Evolutionary conservation across 176 grass and related monocot species (phyloP).

Genomic region (Thalia dealbata): DNA sequence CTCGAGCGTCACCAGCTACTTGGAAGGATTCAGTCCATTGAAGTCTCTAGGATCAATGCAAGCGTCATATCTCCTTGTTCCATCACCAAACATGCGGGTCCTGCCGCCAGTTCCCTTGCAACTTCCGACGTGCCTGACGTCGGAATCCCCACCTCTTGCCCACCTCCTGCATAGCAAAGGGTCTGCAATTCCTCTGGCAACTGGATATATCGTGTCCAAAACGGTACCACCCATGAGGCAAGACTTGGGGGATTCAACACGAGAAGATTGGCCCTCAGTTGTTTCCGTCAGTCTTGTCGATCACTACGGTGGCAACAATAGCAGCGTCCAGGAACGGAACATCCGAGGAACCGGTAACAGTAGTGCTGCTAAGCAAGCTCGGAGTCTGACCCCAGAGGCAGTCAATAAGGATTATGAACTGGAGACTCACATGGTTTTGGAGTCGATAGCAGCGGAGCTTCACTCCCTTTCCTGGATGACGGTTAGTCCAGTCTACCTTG

Average conservation of each 20-base stretch:
- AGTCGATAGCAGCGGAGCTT: conserved; percentile 64
- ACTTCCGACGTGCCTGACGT: conserved; percentile 86
- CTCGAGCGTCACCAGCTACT: conserved; percentile 38
- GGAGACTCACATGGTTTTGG: conserved; percentile 58
- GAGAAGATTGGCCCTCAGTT: conserved; percentile 59
- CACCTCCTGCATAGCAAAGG: conserved; percentile 95
- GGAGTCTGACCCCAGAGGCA: conserved; percentile 32
- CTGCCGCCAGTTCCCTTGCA: conserved; percentile 67
- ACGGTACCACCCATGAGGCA: conserved; percentile 53
- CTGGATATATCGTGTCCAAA: conserved; percentile 77
- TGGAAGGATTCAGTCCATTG: conserved; percentile 81
- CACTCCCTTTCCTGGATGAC: conserved; percentile 91
- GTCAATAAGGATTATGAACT: conserved; percentile 38
- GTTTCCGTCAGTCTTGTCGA: conserved; percentile 66
- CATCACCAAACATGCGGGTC: conserved; percentile 76
- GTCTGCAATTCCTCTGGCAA: conserved; percentile 65
- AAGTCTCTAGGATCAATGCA: conserved; percentile 60
- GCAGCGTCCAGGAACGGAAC: conserved; percentile 52
- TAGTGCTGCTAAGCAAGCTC: conserved; percentile 30
- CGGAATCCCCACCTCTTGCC: conserved; percentile 86
- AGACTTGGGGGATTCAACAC: conserved; percentile 35
- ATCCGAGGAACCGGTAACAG: conserved; percentile 24
- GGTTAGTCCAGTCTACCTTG: conserved; percentile 56
- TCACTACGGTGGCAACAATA: conserved; percentile 68
- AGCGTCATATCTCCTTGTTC: conserved; percentile 70